These are phyloP conservation scores for Phlebiopsis flavidoalba DNA, from an alignment of 768 basidiomycete species.

Conservation along the genomic window DNA sequence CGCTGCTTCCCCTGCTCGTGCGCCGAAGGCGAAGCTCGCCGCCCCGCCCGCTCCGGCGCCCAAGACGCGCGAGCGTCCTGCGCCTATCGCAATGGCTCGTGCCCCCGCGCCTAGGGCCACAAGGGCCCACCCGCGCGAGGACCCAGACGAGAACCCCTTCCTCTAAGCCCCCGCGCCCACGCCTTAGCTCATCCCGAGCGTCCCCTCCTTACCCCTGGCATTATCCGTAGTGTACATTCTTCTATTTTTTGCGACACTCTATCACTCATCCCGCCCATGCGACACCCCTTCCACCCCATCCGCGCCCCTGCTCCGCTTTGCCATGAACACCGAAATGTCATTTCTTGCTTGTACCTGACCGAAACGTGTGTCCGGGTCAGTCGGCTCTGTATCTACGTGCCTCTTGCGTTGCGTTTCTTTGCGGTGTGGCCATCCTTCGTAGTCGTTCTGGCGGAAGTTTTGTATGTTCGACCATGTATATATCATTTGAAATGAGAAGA, in stretches of 20 bases:
- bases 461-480: too few relatives aligned
- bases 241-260: slow-evolving; percentile 1
- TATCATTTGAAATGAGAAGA: too few relatives aligned
- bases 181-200: neutral
- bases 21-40: neutral
- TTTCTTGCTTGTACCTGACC: neutral
- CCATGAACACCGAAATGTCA: neutral
- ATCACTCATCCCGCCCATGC: slow-evolving; percentile 1
- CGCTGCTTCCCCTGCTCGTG: neutral
- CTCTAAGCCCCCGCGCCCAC: neutral
- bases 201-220: neutral
- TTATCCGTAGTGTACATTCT: neutral
- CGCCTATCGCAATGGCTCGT: neutral
- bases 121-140: neutral
- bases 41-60: neutral
- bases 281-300: slow-evolving; percentile 5
- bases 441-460: too few relatives aligned
- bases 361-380: too few relatives aligned
- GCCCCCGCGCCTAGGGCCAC: neutral
- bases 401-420: too few relatives aligned
- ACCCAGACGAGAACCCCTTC: neutral
- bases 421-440: too few relatives aligned
- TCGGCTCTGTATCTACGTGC: too few relatives aligned
- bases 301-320: neutral
- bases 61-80: neutral